Percentiles rank a stretch among this genome's conserved stretches.
These are phyloP conservation scores for Paraleonurus japonicus DNA, from an alignment of 257 asterid genomes.

Conservation along the genomic window DNA sequence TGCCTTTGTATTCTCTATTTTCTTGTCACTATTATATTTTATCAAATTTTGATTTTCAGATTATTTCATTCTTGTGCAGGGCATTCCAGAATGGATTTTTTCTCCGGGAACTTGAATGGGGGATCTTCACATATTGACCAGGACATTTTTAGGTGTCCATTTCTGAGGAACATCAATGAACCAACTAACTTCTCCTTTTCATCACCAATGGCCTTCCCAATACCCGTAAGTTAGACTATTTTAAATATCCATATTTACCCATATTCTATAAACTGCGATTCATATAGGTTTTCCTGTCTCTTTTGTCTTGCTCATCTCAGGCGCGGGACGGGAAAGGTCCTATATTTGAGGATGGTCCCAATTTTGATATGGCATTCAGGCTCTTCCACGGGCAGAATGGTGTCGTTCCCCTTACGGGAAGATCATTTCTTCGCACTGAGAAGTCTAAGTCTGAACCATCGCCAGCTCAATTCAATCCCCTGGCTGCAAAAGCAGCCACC, in stretches of 20 bases:
- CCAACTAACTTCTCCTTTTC: constrained; percentile 88
- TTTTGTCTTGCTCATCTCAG: constrained; percentile 39
- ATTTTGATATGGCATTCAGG: constrained; percentile 84
- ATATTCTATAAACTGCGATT: neutral
- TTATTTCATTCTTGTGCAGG: constrained; percentile 39
- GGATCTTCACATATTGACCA: constrained; percentile 54
- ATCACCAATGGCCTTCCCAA: constrained; percentile 48
- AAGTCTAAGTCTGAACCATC: constrained; percentile 45
- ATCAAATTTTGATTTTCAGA: neutral
- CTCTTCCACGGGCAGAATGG: constrained; percentile 96
- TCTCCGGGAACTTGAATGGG: constrained; percentile 49
- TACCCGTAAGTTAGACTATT: constrained; percentile 50
- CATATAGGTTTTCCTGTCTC: constrained; percentile 5
- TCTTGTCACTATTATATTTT: neutral
- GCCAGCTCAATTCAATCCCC: constrained; percentile 71
- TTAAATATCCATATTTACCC: constrained; percentile 10
- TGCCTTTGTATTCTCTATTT: neutral
- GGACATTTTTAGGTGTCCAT: constrained; percentile 77
- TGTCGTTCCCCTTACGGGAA: constrained; percentile 82
- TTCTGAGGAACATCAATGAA: constrained; percentile 85
- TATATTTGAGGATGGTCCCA: constrained; percentile 93
- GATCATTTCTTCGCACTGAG: constrained; percentile 40
- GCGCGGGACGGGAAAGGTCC: constrained; percentile 70
- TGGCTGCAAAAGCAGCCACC: constrained; percentile 91
- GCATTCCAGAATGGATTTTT: constrained; percentile 59